Evolutionary conservation across 2,329 filamentous ascomycete genomes (phyloP), one percentile per base, ranked within the genome.

Genomic region (Fusarium pilosicola): DNA sequence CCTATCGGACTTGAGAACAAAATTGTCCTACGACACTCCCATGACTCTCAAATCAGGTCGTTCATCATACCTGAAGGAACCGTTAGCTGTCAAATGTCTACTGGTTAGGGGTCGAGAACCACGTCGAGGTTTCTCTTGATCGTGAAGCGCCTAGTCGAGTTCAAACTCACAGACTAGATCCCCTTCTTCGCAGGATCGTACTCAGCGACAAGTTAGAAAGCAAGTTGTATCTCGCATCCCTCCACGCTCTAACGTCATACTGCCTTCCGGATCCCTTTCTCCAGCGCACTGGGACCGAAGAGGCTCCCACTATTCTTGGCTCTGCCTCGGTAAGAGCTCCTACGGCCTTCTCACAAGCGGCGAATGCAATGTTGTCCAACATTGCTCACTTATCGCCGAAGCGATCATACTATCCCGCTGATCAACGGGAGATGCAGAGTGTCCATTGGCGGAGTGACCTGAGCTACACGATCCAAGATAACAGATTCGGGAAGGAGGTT

Each of bases 191-290:
- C 0, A 81, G 85, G 6, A 74, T 93, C 0, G 68, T 83, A 0
- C 87, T 88, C 24, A 88, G 85, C 68, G 86, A 85, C 0, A 86
- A 80, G 18, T 52, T 90, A 0, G 82, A 85, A 17, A 88, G 87
- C 76, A 88, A 86, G 58, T 79, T 92, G 0, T 83, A 85, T 24
- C 79, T 89, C 1, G 81, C 81, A 14, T 86, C 87, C 34, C 77
- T 91, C 0, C 88, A 91, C 68, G 88, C 86, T 0, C 63, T 89
- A 0, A 91, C 89, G 0, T 87, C 88, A 0, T 83, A 84, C 55
- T 87, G 83, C 32, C 78, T 89, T 0, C 85, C 86, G 0, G 89
- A 91, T 71, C 79, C 79, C 0, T 80, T 90, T 1, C 88, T 85
- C 0, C 52, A 74, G 0, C 78, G 79, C 10, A 91, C 88, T 1